phyloP scores from a whole-genome alignment of 1,284 basidiomycete species.

The Ceratobasidium sp. region DNA sequence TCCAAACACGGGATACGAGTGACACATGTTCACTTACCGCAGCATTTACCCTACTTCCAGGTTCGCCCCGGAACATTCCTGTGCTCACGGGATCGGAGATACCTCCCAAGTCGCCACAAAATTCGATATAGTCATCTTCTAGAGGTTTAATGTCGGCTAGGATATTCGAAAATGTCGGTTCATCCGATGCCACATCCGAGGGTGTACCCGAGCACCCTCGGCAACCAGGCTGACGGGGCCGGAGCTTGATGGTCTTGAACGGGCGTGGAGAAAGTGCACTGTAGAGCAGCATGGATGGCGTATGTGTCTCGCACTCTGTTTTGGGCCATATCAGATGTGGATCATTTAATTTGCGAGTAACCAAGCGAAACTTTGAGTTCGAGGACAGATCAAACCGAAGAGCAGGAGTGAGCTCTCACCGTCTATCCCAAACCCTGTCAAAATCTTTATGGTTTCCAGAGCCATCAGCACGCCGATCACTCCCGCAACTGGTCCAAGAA shows the following conservation, averaged over 20 bases:
- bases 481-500: conserved; percentile 91
- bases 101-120: conserved; percentile 73
- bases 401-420: conserved; percentile 63
- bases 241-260: conserved; percentile 86
- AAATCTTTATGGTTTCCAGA: conserved; percentile 86
- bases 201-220: conserved; percentile 17
- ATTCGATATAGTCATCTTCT: conserved; percentile 73
- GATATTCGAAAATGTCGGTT: not conserved
- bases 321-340: not conserved
- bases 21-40: conserved; percentile 58
- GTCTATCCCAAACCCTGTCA: conserved; percentile 70
- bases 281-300: conserved; percentile 76
- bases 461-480: conserved; percentile 94
- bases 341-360: not conserved
- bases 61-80: conserved; percentile 63
- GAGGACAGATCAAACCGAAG: not conserved
- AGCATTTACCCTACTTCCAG: conserved; percentile 64
- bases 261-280: conserved; percentile 77
- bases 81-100: conserved; percentile 70
- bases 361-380: not conserved
- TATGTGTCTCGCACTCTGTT: conserved; percentile 63
- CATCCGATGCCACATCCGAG: not conserved
- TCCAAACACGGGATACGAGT: not conserved
- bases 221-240: conserved; percentile 68
- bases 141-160: conserved; percentile 24